Conservation (phyloP, 2,329 filamentous ascomycete species). For the Monilinia aucupariae region DNA sequence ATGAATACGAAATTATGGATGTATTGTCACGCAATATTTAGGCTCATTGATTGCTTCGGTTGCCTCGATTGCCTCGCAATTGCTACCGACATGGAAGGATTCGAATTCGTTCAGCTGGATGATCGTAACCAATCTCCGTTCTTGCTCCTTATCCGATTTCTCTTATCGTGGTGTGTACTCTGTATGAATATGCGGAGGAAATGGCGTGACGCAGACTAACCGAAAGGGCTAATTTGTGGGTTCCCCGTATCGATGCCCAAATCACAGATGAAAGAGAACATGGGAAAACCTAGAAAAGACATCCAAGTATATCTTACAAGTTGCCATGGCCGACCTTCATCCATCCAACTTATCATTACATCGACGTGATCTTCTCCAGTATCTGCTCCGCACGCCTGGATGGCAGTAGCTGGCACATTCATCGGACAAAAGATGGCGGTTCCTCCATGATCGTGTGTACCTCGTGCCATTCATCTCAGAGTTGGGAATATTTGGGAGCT, state of each 20-base stretch:
- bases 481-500: not conserved
- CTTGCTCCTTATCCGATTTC: not conserved
- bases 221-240: not conserved
- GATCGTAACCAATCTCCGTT: constrained; percentile 1
- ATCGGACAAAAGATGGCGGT: too few species aligned
- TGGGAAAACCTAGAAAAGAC: not conserved
- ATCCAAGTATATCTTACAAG: too few species aligned
- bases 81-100: not conserved
- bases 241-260: not conserved
- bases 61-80: constrained; percentile 1
- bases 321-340: too few species aligned
- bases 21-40: constrained; percentile 8
- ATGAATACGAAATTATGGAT: constrained; percentile 5
- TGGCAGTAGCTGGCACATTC: too few species aligned
- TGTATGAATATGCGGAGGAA: constrained; percentile 3
- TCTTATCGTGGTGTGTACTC: constrained; percentile 4
- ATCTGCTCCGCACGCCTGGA: too few species aligned
- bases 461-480: not conserved
- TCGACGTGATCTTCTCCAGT: too few species aligned
- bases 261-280: not conserved
- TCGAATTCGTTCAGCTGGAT: not conserved
- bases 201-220: constrained; percentile 8
- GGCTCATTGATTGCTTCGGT: not conserved
- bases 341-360: too few species aligned
- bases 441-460: not conserved